Base-by-base conservation (phyloP, 257 asterid genomes). In the Solanum chmielewskii region DNA sequence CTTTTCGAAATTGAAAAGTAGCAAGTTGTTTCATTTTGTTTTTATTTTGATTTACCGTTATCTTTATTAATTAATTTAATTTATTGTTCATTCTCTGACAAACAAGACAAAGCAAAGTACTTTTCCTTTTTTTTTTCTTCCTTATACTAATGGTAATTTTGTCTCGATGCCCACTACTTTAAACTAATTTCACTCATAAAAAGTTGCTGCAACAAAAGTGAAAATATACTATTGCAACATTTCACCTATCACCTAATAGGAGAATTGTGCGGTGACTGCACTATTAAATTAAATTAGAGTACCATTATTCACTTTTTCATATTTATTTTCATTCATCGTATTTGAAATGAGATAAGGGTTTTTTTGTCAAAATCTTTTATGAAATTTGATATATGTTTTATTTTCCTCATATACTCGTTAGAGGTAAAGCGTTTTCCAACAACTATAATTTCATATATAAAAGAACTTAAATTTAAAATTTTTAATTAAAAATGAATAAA, bases 351-450 rank as follows among this genome's bases (percentile, higher is more conserved):
- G 35, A 33, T 0, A 5, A 33, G 35, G 5, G 5, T 3, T 33
- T 33, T 33, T 33, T 33, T 33, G 2, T 31, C 35, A 3, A 33
- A 33, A 33, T 4, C 5, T 33, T 33, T 15, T 49, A 49, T 16
- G 6, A 52, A 0, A 52, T 16, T 16, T 21, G 21, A 52, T 52
- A 16, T 49, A 52, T 52, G 2, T 18, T 52, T 52, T 18, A 52
- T 9, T 7, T 18, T 18, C 1, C 0, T 52, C 11, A 7, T 16
- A 52, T 35, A 35, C 1, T 35, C 1, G 37, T 2, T 1, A 2
- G 3, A 1, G 13, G 0, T 49, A 49, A 49, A 49, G 0, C 1
- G 0, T 2, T 49, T 0, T 0, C 0, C 16, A 49, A 49, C 0
- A 37, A 37, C 0, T 37, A 37, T 5, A 37, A 37, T 37, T 37